Conservation (phyloP, 2,329 filamentous ascomycete genomes). For the Fusarium sp. region DNA sequence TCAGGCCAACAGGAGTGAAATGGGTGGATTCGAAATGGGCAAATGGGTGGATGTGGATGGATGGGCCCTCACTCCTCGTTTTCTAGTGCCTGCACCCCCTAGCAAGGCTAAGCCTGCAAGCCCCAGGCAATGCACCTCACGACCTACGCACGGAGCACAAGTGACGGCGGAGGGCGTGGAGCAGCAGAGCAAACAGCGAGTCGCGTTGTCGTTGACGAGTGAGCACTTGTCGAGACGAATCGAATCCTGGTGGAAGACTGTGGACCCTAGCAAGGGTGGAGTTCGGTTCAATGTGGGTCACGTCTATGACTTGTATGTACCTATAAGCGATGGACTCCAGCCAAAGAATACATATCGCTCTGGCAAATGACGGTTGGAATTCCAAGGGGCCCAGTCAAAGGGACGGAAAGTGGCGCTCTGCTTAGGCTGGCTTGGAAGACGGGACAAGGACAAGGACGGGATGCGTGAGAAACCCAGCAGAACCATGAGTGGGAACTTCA, state of each 20-base stretch:
- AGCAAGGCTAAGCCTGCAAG: background rate
- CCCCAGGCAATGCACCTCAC: slow-evolving; percentile 34
- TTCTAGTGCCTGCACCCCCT: slow-evolving; percentile 7
- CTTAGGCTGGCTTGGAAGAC: slow-evolving; percentile 1
- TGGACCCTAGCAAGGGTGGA: background rate
- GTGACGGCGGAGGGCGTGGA: slow-evolving; percentile 38
- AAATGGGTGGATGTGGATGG: slow-evolving; percentile 1
- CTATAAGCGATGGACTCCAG: background rate
- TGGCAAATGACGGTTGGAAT: slow-evolving; percentile 25
- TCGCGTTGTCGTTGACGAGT: slow-evolving; percentile 20
- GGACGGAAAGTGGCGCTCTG: slow-evolving; percentile 18
- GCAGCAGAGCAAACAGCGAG: slow-evolving; percentile 17
- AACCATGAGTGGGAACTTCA: slow-evolving; percentile 24
- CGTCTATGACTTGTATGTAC: background rate
- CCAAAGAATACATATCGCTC: slow-evolving; percentile 11
- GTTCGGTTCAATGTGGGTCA: background rate
- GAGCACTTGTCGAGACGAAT: slow-evolving; percentile 6
- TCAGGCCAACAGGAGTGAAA: slow-evolving; percentile 13
- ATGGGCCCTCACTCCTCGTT: slow-evolving; percentile 3
- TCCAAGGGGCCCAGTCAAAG: slow-evolving; percentile 2
- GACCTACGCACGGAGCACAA: slow-evolving; percentile 25
- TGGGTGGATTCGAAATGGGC: slow-evolving; percentile 12
- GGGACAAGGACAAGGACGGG: slow-evolving; percentile 13
- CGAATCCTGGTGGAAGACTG: slow-evolving; percentile 5
- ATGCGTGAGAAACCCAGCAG: slow-evolving; percentile 33